Conservation (phyloP, 2,329 filamentous ascomycete genomes). For the Cladophialophora psammophila region DNA sequence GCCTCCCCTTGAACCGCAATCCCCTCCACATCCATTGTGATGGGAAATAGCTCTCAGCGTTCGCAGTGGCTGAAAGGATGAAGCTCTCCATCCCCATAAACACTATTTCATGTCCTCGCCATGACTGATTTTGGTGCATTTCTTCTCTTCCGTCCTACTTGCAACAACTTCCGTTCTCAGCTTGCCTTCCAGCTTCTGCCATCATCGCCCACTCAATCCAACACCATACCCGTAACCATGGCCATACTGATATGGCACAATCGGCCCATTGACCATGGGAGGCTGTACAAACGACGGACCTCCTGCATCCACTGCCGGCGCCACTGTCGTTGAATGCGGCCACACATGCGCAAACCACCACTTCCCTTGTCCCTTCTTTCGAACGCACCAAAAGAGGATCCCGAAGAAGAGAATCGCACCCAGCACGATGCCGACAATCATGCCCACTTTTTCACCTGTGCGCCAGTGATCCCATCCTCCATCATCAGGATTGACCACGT, state of each 20-base stretch:
- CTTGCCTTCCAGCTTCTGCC: constrained; percentile 3
- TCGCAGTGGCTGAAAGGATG: background rate
- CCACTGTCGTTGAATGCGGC: constrained; percentile 15
- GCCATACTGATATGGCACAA: constrained; percentile 25
- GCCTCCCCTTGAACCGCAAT: no score
- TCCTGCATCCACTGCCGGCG: background rate
- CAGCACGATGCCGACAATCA: constrained; percentile 42
- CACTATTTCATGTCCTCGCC: background rate
- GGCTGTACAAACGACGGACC: constrained; percentile 25
- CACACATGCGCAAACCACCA: constrained; percentile 37
- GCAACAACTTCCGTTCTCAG: constrained; percentile 9
- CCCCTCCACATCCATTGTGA: background rate
- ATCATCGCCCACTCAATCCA: constrained; percentile 19
- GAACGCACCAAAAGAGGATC: constrained; percentile 32
- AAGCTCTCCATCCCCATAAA: background rate
- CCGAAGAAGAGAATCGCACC: constrained; percentile 39
- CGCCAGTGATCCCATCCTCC: constrained; percentile 43
- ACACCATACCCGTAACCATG: constrained; percentile 19
- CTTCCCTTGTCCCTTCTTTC: constrained; percentile 28
- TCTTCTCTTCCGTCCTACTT: background rate
- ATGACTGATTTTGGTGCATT: background rate
- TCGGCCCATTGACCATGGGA: constrained; percentile 25
- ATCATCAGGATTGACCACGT: constrained; percentile 27
- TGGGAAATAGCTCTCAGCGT: background rate
- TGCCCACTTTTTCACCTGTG: constrained; percentile 40